Conservation (phyloP, 2,329 filamentous ascomycete genomes). For the Clarireedia monteithiana region DNA sequence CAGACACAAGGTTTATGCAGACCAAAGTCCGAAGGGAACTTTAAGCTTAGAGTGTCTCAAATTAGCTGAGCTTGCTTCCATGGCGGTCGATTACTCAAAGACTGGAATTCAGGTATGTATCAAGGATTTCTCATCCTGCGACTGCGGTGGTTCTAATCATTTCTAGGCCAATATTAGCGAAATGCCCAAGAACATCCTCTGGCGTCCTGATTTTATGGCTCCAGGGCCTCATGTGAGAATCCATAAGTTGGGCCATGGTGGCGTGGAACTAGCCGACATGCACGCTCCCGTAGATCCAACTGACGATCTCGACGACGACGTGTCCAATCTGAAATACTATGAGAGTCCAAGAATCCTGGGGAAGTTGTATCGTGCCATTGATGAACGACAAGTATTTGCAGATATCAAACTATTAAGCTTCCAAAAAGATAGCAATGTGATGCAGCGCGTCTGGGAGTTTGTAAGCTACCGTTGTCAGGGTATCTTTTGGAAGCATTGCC, state of each 20-base stretch:
- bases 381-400: conserved; percentile 57
- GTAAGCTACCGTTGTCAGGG: conserved; percentile 29
- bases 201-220: conserved; percentile 46
- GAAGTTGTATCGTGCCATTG: conserved; percentile 60
- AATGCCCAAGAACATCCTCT: conserved; percentile 22
- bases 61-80: conserved; percentile 59
- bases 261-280: not conserved
- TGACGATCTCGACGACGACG: conserved; percentile 41
- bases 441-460: conserved; percentile 33
- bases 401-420: conserved; percentile 18
- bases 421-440: conserved; percentile 12
- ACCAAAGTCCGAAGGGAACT: conserved; percentile 46
- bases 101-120: conserved; percentile 52
- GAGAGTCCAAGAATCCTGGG: conserved; percentile 61
- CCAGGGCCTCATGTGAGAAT: conserved; percentile 37
- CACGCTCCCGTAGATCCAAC: conserved; percentile 24
- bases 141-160: not conserved
- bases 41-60: conserved; percentile 40
- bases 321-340: conserved; percentile 51
- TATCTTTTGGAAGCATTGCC: conserved; percentile 34
- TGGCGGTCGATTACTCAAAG: conserved; percentile 69
- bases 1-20: conserved; percentile 56
- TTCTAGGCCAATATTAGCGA: conserved; percentile 21
- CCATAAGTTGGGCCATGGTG: conserved; percentile 29
- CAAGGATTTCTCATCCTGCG: not conserved